Percentiles rank a stretch among this genome's conserved stretches.
phyloP scores from a whole-genome alignment of 305 asterid species.

The Caryopteris hybrid region DNA sequence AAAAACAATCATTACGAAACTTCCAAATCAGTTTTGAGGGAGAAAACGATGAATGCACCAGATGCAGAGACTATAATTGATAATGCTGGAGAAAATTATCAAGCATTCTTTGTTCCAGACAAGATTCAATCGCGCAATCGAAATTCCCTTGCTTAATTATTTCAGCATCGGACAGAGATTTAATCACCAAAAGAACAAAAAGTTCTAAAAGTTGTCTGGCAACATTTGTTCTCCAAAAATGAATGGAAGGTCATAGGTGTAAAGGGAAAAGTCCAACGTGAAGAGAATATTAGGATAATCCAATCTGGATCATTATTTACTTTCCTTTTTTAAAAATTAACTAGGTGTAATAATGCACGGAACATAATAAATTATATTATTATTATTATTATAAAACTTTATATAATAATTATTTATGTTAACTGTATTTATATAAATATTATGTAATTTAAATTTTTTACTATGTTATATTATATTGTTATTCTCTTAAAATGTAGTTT shows the following conservation, averaged over 20 bases:
- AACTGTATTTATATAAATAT: too few relatives aligned
- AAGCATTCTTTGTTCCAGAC: not conserved
- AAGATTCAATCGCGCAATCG: not conserved
- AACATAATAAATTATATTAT: too few relatives aligned
- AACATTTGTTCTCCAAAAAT: not conserved
- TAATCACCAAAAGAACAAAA: not conserved
- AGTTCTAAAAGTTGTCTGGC: not conserved
- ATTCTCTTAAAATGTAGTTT: too few relatives aligned
- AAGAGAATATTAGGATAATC: not conserved
- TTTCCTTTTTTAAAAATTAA: too few relatives aligned
- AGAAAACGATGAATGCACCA: not conserved
- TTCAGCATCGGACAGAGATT: not conserved
- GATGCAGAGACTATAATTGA: not conserved
- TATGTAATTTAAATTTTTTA: too few relatives aligned
- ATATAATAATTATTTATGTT: too few relatives aligned
- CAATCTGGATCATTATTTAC: not conserved
- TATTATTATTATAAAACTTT: too few relatives aligned
- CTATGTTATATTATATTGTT: too few relatives aligned
- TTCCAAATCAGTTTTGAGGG: not conserved
- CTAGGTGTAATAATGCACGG: too few relatives aligned
- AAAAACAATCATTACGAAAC: not conserved
- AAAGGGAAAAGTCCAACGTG: not conserved
- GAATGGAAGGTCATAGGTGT: not conserved
- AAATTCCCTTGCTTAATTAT: not conserved
- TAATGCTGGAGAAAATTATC: not conserved